Evolutionary conservation across 139 green algal species (phyloP), one percentile per base, ranked within the genome.

Genomic region (Trebouxia sp.): DNA sequence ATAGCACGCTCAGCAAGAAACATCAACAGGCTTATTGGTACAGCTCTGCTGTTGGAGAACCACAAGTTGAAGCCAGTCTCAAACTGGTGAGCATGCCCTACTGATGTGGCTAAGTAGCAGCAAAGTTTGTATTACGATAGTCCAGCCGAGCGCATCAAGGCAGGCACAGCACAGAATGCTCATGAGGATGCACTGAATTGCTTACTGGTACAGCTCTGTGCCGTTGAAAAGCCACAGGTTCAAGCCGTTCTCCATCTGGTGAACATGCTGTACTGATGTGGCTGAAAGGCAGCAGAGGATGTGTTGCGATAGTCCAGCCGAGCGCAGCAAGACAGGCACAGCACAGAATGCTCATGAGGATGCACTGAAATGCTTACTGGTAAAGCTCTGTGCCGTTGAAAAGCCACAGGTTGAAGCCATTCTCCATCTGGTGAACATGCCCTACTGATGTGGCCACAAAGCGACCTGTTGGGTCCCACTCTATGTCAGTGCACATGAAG

Each of bases 201-300:
- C n/a, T n/a, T n/a, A n/a, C n/a, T n/a, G n/a, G n/a, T n/a, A n/a
- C n/a, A n/a, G n/a, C n/a, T n/a, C n/a, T n/a, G 92, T 85, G n/a
- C n/a, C n/a, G n/a, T 65, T 65, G 24, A n/a, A n/a, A n/a, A n/a
- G n/a, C n/a, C n/a, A n/a, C 35, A 98, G 81, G 75, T 94, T 92
- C 89, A 94, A 97, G 11, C 97, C 97, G 86, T 99, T 98, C 88
- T 99, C 97, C 94, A 98, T 99, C 78, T 97, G 92, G 79, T 98
- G 92, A 22, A 94, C 82, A 56, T 83, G 85, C 28, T 91, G 95
- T 14, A 99, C 96, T 15, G 82, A 82, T 24, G 96, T 98, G 20
- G 93, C 91, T 41, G 98, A 89, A 84, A 96, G 99, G 62, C 93
- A n/a, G n/a, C n/a, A n/a, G n/a, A n/a, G n/a, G n/a, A n/a, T n/a